Evolutionary conservation across 805 yeast species (phyloP), one percentile per base, ranked within the genome.

Genomic region (Saccharomycopsis capsularis): DNA sequence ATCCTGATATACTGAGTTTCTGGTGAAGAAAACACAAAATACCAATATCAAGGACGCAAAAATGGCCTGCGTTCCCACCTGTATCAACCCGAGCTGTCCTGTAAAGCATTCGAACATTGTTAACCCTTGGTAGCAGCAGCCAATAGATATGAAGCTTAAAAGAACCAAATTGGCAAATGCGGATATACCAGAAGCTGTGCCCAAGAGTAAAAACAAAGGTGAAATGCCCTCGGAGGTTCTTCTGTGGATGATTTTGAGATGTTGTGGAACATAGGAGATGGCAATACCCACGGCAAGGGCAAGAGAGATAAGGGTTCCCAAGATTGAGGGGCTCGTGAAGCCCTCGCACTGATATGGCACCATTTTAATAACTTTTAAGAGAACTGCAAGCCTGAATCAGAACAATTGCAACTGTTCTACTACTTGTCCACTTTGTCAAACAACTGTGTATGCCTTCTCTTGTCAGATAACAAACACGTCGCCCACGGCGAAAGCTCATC

Each of bases 191-290:
- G 90, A 78, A 42, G 81, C 63, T 3, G 82, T 75, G 3, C 93
- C 93, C 37, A 88, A 70, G 13, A 87, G 64, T 29, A 87, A 68
- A 60, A 80, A 87, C 56, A 74, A 70, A 11, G 90, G 85, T 3
- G 90, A 82, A 21, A 87, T 67, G 3, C 96, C 96, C 60, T 85
- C 89, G 11, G 90, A 79, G 4, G 88, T 73, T 44, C 74, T 64
- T 44, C 88, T 72, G 18, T 60, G 56, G 45, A 76, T 63, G 47
- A 87, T 79, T 40, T 81, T 73, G 39, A 69, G 48, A 61, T 82
- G 86, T 65, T 87, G 96, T 0, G 95, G 95, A 3, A 81, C 46
- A 60, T 87, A 87, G 40, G 91, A 82, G 9, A 73, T 56, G 30
- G 80, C 75, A 6, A 87, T 85, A 2, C 89, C 95, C 1, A 76